A percentile compares a stretch with the other conserved stretches of the same genome.
Evolutionary conservation across 2,329 filamentous ascomycete genomes (phyloP).

Genomic region (Cucurbitaria berberidis): DNA sequence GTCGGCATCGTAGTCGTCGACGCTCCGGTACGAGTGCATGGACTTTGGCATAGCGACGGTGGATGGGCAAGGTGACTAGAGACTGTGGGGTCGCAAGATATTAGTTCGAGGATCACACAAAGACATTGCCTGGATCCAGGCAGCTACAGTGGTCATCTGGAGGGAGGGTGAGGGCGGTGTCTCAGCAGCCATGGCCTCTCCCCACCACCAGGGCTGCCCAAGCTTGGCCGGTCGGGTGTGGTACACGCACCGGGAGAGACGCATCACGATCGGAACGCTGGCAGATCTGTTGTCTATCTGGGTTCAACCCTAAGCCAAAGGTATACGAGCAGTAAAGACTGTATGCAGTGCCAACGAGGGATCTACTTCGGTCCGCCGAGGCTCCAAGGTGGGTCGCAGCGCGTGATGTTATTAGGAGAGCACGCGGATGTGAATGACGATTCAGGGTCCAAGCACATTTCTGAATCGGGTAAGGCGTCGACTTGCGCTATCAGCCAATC

Average conservation of each 20-base stretch:
- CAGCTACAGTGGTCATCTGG: conserved; percentile 35
- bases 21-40: conserved; percentile 43
- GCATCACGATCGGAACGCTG: not conserved
- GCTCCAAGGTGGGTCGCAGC: conserved; percentile 10
- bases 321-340: not conserved
- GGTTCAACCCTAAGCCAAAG: not conserved
- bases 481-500: conserved; percentile 7
- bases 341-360: not conserved
- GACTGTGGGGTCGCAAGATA: conserved; percentile 9
- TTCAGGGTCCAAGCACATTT: conserved; percentile 14
- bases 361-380: conserved; percentile 3
- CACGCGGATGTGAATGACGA: conserved; percentile 6
- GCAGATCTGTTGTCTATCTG: not conserved
- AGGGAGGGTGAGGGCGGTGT: conserved; percentile 28
- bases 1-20: conserved; percentile 43
- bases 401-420: conserved; percentile 9
- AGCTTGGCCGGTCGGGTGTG: conserved; percentile 7
- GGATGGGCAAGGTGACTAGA: conserved; percentile 8
- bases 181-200: conserved; percentile 20
- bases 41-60: conserved; percentile 43
- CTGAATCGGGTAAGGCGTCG: not conserved
- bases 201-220: conserved; percentile 19
- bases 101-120: conserved; percentile 17
- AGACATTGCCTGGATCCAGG: conserved; percentile 15
- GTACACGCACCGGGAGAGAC: conserved; percentile 8